Evolutionary conservation across 2,329 filamentous ascomycete genomes (phyloP).

Genomic region (Exophiala sp.): DNA sequence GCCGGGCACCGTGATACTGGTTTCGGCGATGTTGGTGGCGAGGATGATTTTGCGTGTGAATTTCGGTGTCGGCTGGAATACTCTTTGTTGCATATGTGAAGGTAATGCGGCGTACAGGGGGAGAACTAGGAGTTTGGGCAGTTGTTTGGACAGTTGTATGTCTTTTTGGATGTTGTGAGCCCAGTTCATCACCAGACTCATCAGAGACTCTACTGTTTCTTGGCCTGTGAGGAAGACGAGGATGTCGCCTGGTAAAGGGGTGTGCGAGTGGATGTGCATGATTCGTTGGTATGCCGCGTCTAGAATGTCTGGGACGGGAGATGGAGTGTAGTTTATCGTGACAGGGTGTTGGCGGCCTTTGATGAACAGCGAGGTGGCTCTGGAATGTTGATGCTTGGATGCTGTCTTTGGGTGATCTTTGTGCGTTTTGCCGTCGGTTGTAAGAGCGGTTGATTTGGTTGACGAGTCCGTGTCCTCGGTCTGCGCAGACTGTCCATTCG

Average conservation of each 20-base stretch:
- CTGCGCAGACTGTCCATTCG: not conserved
- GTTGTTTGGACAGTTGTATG: conserved; percentile 56
- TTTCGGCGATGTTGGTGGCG: conserved; percentile 97
- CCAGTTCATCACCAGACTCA: conserved; percentile 75
- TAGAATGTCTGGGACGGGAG: conserved; percentile 72
- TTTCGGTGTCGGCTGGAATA: conserved; percentile 69
- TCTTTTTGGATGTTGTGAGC: conserved; percentile 57
- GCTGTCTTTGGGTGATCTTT: not conserved
- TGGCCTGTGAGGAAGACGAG: conserved; percentile 88
- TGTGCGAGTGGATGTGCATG: conserved; percentile 77
- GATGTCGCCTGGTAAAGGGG: conserved; percentile 89
- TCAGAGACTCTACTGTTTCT: conserved; percentile 79
- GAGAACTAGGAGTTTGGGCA: conserved; percentile 56
- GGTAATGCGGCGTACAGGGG: conserved; percentile 88
- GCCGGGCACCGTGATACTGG: conserved; percentile 89
- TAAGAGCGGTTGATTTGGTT: too few relatives aligned
- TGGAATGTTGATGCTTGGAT: conserved; percentile 1
- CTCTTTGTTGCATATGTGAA: conserved; percentile 75
- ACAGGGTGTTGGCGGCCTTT: conserved; percentile 86
- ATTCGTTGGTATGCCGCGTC: conserved; percentile 75
- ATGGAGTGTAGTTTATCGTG: conserved; percentile 65
- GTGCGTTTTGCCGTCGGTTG: too few relatives aligned
- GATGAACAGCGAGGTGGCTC: conserved; percentile 56
- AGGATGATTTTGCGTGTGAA: conserved; percentile 83
- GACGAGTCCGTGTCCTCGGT: too few relatives aligned